Base-by-base conservation (phyloP, 305 asterid species). In the Fraxinus latifolia region DNA sequence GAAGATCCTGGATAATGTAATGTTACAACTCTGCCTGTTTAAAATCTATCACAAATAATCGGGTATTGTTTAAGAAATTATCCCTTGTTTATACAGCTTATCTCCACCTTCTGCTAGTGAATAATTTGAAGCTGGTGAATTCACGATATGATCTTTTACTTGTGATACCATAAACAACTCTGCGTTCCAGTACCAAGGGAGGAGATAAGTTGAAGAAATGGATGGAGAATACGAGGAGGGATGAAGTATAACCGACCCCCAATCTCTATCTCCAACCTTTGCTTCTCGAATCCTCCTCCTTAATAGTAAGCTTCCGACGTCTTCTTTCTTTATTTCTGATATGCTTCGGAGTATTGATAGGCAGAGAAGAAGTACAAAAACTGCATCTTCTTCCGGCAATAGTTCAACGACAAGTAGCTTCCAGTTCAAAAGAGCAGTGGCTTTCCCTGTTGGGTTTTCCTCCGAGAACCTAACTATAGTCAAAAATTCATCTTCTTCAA, bases 371-470 rank as follows among this genome's bases (percentile, higher is more conserved):
- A 95, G 95, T 19, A 88, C 90, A 3, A 91, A 50, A 15, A 92
- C 97, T 7, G 92, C 91, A 87, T 93, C 99, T 87, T 95, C 99
- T 89, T 93, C 99, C 0, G 98, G 97, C 74, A 85, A 68, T 9
- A 93, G 67, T 67, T 95, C 99, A 73, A 91, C 87, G 23, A 81
- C 85, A 15, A 87, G 86, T 8, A 91, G 88, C 91, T 89, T 93
- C 99, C 99, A 95, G 91, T 95, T 93, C 37, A 95, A 33, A 31
- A 95, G 94, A 14, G 94, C 98, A 0, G 99, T 93, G 72, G 98
- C 99, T 88, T 90, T 92, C 70, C 98, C 98, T 2, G 80, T 80
- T 0, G 91, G 97, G 83, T 87, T 53, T 58, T 91, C 97, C n/a
- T 91, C 96, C 0, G 95, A 90, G 88, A 78, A 87, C 78, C 98